Conservation (phyloP, 2,329 filamentous ascomycete species). For the Talaromyces sp. region DNA sequence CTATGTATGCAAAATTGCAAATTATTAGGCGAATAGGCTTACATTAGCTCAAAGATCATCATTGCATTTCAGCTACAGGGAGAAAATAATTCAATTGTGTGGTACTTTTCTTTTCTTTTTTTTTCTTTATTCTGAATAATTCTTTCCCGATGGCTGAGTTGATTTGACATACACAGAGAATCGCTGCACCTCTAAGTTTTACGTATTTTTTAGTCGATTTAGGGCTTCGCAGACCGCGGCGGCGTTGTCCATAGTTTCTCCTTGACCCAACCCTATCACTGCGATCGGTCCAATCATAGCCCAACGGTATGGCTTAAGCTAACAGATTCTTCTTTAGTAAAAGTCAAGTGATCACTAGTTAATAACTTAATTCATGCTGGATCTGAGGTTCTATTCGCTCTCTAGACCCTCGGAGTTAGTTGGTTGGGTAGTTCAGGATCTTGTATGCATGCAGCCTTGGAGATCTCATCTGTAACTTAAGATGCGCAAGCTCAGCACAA, state of each 20-base stretch:
- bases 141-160: background rate
- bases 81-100: background rate
- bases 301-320: background rate
- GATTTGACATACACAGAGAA: too few relatives aligned
- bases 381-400: background rate
- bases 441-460: background rate
- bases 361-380: background rate
- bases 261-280: background rate
- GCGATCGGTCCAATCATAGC: background rate
- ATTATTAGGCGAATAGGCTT: background rate
- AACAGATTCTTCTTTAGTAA: background rate
- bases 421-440: background rate
- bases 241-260: background rate
- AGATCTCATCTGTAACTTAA: conserved; percentile 1
- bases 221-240: background rate
- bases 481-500: background rate
- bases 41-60: background rate
- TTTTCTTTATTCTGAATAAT: background rate
- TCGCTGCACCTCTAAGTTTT: background rate
- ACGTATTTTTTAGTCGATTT: background rate
- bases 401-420: background rate
- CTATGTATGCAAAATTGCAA: too few relatives aligned
- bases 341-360: conserved; percentile 5
- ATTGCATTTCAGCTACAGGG: background rate
- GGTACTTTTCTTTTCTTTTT: background rate